Conservation (phyloP, 345 rosid genomes). For the Pugionium cornutum region DNA sequence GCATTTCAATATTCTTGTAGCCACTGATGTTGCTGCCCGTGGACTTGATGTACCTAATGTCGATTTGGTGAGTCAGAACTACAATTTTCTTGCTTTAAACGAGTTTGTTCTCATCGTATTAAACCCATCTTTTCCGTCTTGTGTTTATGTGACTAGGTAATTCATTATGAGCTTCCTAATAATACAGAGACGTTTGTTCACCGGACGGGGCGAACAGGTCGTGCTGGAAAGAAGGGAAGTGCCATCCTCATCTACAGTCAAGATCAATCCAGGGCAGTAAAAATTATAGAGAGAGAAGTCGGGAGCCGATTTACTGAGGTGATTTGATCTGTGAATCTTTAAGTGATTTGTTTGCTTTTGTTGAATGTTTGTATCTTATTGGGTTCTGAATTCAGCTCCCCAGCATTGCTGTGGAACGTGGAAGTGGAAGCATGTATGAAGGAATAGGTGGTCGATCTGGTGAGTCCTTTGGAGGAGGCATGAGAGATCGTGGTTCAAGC, state of each 20-base stretch:
- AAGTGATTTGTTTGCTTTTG: neutral
- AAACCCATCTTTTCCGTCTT: neutral
- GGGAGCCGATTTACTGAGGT: slow-evolving; percentile 92
- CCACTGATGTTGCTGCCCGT: slow-evolving; percentile 99
- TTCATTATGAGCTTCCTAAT: slow-evolving; percentile 96
- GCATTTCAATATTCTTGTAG: slow-evolving; percentile 74
- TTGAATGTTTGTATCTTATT: slow-evolving; percentile 7
- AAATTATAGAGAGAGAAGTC: slow-evolving; percentile 75
- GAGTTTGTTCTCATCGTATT: slow-evolving; percentile 4
- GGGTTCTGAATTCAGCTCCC: slow-evolving; percentile 53
- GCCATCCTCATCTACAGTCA: slow-evolving; percentile 76
- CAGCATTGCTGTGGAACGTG: neutral
- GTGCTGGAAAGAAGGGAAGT: slow-evolving; percentile 98
- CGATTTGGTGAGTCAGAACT: slow-evolving; percentile 70
- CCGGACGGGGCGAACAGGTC: slow-evolving; percentile 98
- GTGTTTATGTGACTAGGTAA: slow-evolving; percentile 45
- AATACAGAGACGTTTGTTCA: slow-evolving; percentile 90
- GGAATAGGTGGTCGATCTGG: slow-evolving; percentile 48
- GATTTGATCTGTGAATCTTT: neutral
- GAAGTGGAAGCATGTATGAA: slow-evolving; percentile 20
- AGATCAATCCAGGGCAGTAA: slow-evolving; percentile 68
- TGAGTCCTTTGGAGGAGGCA: slow-evolving; percentile 50
- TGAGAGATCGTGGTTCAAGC: slow-evolving; percentile 48
- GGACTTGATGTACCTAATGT: slow-evolving; percentile 99
- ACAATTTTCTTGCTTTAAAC: neutral